A percentile compares a stretch with the other conserved stretches of the same genome.
Conservation (phyloP, 306 rosid genomes). For the Elaeagnus macrophylla region DNA sequence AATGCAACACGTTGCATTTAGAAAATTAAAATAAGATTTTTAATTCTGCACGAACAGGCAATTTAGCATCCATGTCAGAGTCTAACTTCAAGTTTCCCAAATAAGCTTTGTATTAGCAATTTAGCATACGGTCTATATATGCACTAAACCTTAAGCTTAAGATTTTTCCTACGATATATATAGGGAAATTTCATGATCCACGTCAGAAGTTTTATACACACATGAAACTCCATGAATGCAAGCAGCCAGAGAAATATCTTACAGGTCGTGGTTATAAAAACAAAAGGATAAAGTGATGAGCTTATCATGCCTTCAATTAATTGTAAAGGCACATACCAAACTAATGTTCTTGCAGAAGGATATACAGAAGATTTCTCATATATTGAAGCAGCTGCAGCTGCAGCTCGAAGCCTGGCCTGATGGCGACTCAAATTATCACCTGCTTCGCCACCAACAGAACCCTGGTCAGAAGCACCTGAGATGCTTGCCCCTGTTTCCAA, state of each 20-base stretch:
- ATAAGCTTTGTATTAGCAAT: too few relatives aligned
- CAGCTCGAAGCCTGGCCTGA: conserved; percentile 87
- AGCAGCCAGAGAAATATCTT: conserved; percentile 1
- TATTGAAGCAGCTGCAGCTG: conserved; percentile 86
- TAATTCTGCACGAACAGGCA: neutral
- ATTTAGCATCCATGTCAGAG: too few relatives aligned
- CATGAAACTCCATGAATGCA: neutral
- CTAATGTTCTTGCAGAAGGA: conserved; percentile 53
- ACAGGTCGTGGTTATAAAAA: neutral
- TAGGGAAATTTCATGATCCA: neutral
- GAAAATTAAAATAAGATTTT: neutral
- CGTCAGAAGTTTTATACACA: neutral
- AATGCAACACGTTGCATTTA: neutral
- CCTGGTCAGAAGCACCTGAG: conserved; percentile 43
- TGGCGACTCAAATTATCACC: conserved; percentile 54
- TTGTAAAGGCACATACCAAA: conserved; percentile 44
- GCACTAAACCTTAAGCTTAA: neutral
- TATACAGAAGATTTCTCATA: conserved; percentile 75
- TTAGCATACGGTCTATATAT: too few relatives aligned
- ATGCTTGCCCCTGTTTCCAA: conserved; percentile 36
- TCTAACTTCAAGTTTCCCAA: too few relatives aligned
- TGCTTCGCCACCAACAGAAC: conserved; percentile 36
- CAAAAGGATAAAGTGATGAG: neutral
- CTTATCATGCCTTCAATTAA: neutral
- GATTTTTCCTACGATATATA: neutral